Base-by-base conservation (phyloP, 352 stramenopile species). In the Phytophthora melonis region DNA sequence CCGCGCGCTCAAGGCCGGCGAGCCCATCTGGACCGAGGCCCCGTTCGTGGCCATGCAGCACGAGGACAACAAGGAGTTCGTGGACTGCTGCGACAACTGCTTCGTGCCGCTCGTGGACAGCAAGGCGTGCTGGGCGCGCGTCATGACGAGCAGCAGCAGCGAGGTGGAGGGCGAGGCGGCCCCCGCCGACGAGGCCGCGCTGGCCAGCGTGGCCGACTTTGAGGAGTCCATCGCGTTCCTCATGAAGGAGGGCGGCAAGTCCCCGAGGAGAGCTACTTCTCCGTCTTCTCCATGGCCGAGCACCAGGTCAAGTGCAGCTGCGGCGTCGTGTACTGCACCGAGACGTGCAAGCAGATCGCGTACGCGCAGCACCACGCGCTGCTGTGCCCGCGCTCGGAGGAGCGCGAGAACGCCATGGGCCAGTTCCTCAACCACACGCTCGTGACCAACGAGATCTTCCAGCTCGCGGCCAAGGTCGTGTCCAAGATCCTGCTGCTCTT, bases 371-470 rank as follows among this genome's bases (percentile, higher is more conserved):
- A 95, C 63, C 93, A 98, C 78, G 75, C 81, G n/a, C 60, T 96
- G 30, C 70, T 98, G 23, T 98, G 93, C 76, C 57, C 77, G 16
- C 73, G 78, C 18, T 66, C 68, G 30, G 70, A 81, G n/a, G 74
- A 75, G 21, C 68, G 70, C 6, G 66, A 78, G 14, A 88, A 70
- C 14, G 87, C 90, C 32, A 95, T 97, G 79, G 87, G 94, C 49
- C 76, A 88, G 16, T 94, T 93, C 50, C 79, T 97, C 27, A 84
- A 90, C 72, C 82, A 96, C 74, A 90, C 87, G 34, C 70, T 89
- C 39, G 82, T 91, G 60, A 98, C 92, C 9, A 98, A 98, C 74
- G 94, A 98, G 77, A 98, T 98, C 66, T 97, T 98, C 77, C 83
- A 98, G 59, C 79, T 98, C 11, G 92, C 93, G 11, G 92, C 84